A percentile compares a stretch with the other conserved stretches of the same genome.
Evolutionary conservation across 2,329 filamentous ascomycete genomes (phyloP).

Genomic region (Botrytis sinoallii): DNA sequence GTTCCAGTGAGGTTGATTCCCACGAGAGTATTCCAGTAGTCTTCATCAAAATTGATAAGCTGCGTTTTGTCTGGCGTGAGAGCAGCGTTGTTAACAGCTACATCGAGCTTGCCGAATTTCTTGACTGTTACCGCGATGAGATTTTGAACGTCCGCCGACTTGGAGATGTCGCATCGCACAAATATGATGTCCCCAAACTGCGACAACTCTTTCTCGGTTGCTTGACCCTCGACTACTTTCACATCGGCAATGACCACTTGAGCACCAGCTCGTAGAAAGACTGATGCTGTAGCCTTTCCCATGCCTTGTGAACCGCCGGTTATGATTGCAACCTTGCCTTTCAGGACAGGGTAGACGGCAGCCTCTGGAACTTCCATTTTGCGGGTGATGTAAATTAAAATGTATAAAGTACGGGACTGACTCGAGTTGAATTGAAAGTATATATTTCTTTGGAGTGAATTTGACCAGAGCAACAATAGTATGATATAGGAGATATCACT

Average conservation of each 20-base stretch:
- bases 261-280: slow-evolving; percentile 13
- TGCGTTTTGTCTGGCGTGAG: slow-evolving; percentile 22
- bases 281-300: slow-evolving; percentile 31
- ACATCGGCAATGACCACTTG: slow-evolving; percentile 16
- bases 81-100: slow-evolving; percentile 52
- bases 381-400: neutral
- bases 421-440: neutral
- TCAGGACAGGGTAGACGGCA: slow-evolving; percentile 16
- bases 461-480: neutral
- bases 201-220: slow-evolving; percentile 8
- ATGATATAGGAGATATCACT: neutral
- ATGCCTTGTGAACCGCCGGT: slow-evolving; percentile 37
- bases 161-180: slow-evolving; percentile 16
- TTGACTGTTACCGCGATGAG: slow-evolving; percentile 38
- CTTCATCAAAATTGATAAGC: slow-evolving; percentile 13
- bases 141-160: slow-evolving; percentile 13
- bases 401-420: neutral
- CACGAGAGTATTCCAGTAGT: slow-evolving; percentile 15
- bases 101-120: slow-evolving; percentile 50
- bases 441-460: neutral
- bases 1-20: slow-evolving; percentile 16
- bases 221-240: slow-evolving; percentile 5
- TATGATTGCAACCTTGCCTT: slow-evolving; percentile 25
- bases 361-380: slow-evolving; percentile 19
- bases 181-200: slow-evolving; percentile 2